Conservation (phyloP, 2,329 filamentous ascomycete species). For the Volutella citrinella region DNA sequence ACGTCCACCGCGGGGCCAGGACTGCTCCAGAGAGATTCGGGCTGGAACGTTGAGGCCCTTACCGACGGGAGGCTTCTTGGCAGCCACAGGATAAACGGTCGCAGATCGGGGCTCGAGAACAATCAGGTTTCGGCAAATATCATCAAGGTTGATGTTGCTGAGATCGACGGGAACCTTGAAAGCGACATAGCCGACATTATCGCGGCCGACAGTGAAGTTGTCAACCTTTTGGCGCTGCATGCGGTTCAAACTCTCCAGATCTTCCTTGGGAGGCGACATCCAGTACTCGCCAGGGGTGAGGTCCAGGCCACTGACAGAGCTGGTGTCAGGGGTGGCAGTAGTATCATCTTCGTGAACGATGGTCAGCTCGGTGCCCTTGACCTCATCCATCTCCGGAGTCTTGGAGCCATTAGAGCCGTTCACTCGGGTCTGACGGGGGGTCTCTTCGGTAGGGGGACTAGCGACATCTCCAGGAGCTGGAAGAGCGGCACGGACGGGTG, state of each 20-base stretch:
- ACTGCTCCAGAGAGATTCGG: conserved; percentile 83
- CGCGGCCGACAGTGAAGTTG: conserved; percentile 77
- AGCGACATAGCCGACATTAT: conserved; percentile 74
- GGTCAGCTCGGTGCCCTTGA: conserved; percentile 72
- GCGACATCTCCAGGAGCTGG: conserved; percentile 32
- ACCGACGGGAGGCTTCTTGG: conserved; percentile 78
- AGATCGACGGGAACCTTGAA: conserved; percentile 85
- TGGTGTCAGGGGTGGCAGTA: conserved; percentile 26
- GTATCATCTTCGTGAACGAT: conserved; percentile 71
- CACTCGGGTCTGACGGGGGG: conserved; percentile 49
- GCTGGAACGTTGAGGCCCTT: conserved; percentile 91
- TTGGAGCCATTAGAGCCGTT: conserved; percentile 39
- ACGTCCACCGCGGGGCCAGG: conserved; percentile 71
- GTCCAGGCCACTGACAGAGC: conserved; percentile 29
- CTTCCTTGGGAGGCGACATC: conserved; percentile 73
- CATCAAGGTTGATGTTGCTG: conserved; percentile 72
- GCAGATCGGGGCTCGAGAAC: conserved; percentile 73
- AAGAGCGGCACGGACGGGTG: conserved; percentile 32
- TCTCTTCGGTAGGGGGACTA: conserved; percentile 32
- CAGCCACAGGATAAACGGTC: conserved; percentile 78
- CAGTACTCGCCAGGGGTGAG: conserved; percentile 75
- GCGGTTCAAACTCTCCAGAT: conserved; percentile 76
- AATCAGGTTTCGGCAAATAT: conserved; percentile 76
- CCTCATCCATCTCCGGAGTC: conserved; percentile 66
- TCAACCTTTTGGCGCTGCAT: conserved; percentile 72